These are phyloP conservation scores for Torrubiella hemipterigena DNA, from an alignment of 2,329 filamentous ascomycete species.

Conservation along the genomic window DNA sequence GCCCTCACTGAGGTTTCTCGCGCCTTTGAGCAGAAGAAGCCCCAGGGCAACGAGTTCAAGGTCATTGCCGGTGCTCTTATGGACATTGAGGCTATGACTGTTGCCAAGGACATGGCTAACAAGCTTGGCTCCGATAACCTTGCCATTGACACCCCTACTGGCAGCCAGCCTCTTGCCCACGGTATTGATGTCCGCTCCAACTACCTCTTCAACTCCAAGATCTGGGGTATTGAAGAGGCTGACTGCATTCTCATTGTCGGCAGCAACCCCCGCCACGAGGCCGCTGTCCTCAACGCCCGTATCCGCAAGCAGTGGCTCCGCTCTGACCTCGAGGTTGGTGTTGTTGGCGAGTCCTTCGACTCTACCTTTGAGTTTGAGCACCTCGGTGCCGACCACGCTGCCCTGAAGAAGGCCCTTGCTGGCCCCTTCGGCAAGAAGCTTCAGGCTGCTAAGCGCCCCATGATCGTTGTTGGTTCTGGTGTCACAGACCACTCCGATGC, in stretches of 20 bases:
- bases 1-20: slow-evolving; percentile 77
- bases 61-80: slow-evolving; percentile 81
- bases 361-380: slow-evolving; percentile 95
- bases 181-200: slow-evolving; percentile 89
- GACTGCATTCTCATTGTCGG: slow-evolving; percentile 87
- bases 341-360: slow-evolving; percentile 82
- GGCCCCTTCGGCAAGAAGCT: slow-evolving; percentile 92
- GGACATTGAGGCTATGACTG: slow-evolving; percentile 87
- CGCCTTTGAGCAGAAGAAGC: slow-evolving; percentile 67
- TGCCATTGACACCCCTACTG: slow-evolving; percentile 78
- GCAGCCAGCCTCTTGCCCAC: slow-evolving; percentile 75
- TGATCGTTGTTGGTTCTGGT: slow-evolving; percentile 92
- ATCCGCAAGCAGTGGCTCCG: slow-evolving; percentile 97
- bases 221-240: slow-evolving; percentile 86
- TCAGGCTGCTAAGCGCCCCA: slow-evolving; percentile 73
- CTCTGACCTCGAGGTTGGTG: slow-evolving; percentile 83
- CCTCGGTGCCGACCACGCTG: slow-evolving; percentile 64
- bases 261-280: slow-evolving; percentile 91
- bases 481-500: slow-evolving; percentile 85
- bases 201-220: slow-evolving; percentile 93
- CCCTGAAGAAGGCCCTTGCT: slow-evolving; percentile 74
- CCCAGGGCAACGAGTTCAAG: slow-evolving; percentile 92
- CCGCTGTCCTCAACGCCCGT: slow-evolving; percentile 86
- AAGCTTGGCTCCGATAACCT: slow-evolving; percentile 94
- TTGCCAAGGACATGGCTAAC: slow-evolving; percentile 95